Conservation (phyloP, 208 protist species). For the Acanthamoeba lenticulata region DNA sequence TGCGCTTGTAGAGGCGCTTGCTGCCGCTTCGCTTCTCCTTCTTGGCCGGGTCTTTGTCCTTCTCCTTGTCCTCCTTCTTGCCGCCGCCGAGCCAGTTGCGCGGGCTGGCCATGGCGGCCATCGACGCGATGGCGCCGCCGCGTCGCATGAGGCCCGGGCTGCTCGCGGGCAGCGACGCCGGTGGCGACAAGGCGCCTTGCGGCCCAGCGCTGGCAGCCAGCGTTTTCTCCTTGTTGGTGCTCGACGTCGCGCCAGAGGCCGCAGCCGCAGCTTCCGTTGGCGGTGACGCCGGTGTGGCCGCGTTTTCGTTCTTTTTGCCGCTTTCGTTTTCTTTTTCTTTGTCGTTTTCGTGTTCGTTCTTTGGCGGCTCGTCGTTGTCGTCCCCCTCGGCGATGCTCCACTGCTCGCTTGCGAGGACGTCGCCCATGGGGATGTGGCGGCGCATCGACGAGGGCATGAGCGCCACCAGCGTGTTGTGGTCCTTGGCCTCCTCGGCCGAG, state of each 20-base stretch:
- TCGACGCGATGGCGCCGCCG: too few relatives aligned
- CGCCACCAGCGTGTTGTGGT: conserved; percentile 26
- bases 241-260: too few relatives aligned
- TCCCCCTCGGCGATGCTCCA: background rate
- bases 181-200: too few relatives aligned
- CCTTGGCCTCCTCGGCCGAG: background rate
- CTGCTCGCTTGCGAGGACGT: background rate
- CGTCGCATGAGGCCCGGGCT: too few relatives aligned
- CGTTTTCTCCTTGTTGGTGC: background rate
- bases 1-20: background rate
- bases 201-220: too few relatives aligned
- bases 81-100: background rate
- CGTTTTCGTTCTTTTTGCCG: background rate
- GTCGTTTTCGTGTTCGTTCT: background rate
- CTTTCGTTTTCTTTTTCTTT: background rate
- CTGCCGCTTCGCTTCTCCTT: background rate
- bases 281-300: too few relatives aligned
- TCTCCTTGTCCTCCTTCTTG: too few relatives aligned
- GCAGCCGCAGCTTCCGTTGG: background rate
- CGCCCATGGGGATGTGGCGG: background rate
- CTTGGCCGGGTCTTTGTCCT: background rate
- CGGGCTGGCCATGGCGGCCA: conserved; percentile 16
- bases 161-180: too few relatives aligned
- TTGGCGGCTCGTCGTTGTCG: background rate
- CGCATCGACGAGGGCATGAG: conserved; percentile 50